Base-by-base conservation (phyloP, 495 filamentous ascomycete genomes). In the Haplographium delicatum region DNA sequence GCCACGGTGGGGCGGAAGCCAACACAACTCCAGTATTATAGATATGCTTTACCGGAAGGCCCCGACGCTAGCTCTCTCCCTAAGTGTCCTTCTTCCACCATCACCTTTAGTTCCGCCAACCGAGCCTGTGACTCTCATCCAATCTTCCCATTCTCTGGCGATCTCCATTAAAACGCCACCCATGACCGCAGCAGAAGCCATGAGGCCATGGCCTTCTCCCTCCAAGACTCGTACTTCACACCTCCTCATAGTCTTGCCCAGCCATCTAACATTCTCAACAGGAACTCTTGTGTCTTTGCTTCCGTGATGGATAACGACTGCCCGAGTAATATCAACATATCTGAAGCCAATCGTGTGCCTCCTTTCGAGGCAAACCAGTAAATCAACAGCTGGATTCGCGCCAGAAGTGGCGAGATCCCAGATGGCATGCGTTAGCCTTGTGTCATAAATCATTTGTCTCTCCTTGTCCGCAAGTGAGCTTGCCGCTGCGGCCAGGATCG, bases 171-270 rank as follows among this genome's bases (percentile, higher is more conserved):
- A 64, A 18, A 97, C 86, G 45, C 82, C 81, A 20, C 88, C 85
- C 94, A 99, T 97, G 19, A 99, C 91, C 15, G 69, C 67, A 6
- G 93, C 91, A 44, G 85, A 91, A 0, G 94, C 93, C 93, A 99
- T 99, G 33, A 99, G 68, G 0, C 94, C 94, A 61, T 99, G 93
- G 3, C 89, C 90, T 64, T 99, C 93, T 5, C 88, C 89, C 53
- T 95, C 86, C 10, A 99, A 72, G 5, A 97, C 78, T 9, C 93
- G 74, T 15, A 99, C 89, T 65, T 97, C 93, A 61, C 90, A 94
- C 33, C 86, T 76, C 20, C 84, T 78, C 93, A 98, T 97, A 30
- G 83, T 89, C 63, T 90, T 89, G 19, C 89, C 90, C 15, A 99
- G 73, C 93, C 93, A 99, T 48, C 82, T 76, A 19, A 96, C 88